Evolutionary conservation across 371 early-diverging fungal genomes (phyloP).

Genomic region (Umbelopsis sp.): DNA sequence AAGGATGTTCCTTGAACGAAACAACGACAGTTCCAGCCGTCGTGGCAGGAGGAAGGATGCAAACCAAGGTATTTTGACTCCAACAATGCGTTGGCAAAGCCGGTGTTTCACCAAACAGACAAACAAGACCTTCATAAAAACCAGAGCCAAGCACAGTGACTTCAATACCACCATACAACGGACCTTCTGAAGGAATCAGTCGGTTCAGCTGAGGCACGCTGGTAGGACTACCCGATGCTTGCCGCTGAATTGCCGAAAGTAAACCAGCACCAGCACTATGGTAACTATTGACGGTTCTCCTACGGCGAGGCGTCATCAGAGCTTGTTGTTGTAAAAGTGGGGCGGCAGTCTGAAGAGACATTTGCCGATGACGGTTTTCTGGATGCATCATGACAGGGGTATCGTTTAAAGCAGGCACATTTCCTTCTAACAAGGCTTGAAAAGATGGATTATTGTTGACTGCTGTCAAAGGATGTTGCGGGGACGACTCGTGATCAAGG

Average conservation of each 20-base stretch:
- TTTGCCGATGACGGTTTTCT: constrained; percentile 1
- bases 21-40: constrained; percentile 79
- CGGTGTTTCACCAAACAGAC: constrained; percentile 75
- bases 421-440: background rate
- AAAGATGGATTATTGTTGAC: background rate
- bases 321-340: background rate
- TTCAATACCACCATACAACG: constrained; percentile 78
- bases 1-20: constrained; percentile 55
- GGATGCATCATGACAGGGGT: background rate
- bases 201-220: constrained; percentile 49
- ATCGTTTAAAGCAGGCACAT: background rate
- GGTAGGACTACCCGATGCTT: constrained; percentile 19
- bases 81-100: constrained; percentile 71
- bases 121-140: constrained; percentile 70
- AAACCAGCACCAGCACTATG: background rate
- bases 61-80: constrained; percentile 75
- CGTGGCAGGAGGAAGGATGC: constrained; percentile 75
- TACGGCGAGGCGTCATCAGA: background rate
- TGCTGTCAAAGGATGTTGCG: background rate
- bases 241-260: constrained; percentile 20
- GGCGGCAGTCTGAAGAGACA: background rate
- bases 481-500: background rate
- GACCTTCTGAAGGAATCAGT: constrained; percentile 75
- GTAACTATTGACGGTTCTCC: background rate
- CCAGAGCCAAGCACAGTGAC: constrained; percentile 78